Percentiles rank a stretch among this genome's conserved stretches.
Conservation (phyloP, 495 filamentous ascomycete genomes). For the Tuber umbilicatum region DNA sequence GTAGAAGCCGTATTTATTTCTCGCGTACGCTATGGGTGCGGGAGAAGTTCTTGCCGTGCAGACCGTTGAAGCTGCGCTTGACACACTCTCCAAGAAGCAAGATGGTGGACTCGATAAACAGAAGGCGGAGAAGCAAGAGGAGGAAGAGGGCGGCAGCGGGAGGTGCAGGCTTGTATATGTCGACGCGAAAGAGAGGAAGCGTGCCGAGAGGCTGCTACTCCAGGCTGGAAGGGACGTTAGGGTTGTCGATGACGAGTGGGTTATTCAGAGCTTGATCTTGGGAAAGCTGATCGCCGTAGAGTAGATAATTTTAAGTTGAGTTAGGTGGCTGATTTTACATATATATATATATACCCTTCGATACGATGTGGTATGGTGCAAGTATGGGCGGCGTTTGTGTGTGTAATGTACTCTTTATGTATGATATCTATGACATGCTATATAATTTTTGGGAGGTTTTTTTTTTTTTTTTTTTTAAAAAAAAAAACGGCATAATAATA, state of each 20-base stretch:
- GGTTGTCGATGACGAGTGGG: slow-evolving; percentile 74
- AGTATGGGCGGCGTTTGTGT: neutral
- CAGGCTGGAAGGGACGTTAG: slow-evolving; percentile 48
- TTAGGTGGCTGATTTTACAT: neutral
- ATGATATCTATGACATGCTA: neutral
- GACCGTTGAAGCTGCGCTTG: slow-evolving; percentile 42
- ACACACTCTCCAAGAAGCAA: slow-evolving; percentile 41
- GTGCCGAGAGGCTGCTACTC: slow-evolving; percentile 41
- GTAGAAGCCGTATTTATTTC: slow-evolving; percentile 59
- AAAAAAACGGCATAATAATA: neutral
- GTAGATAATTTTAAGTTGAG: slow-evolving; percentile 13
- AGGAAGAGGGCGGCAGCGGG: slow-evolving; percentile 43
- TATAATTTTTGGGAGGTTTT: neutral
- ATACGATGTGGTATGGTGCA: neutral
- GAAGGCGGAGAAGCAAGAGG: slow-evolving; percentile 52
- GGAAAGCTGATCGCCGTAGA: slow-evolving; percentile 66
- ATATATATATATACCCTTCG: neutral
- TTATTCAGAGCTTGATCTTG: slow-evolving; percentile 88
- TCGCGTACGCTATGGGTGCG: slow-evolving; percentile 73
- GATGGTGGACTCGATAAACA: slow-evolving; percentile 19
- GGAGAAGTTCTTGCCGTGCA: slow-evolving; percentile 56
- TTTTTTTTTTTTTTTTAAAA: neutral
- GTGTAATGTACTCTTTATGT: neutral
- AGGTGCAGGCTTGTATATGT: slow-evolving; percentile 77
- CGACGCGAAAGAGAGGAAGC: slow-evolving; percentile 52